Percentiles rank a stretch among this genome's conserved stretches.
phyloP scores from a whole-genome alignment of 129 eudicot genomes.

The Arctium lappa region DNA sequence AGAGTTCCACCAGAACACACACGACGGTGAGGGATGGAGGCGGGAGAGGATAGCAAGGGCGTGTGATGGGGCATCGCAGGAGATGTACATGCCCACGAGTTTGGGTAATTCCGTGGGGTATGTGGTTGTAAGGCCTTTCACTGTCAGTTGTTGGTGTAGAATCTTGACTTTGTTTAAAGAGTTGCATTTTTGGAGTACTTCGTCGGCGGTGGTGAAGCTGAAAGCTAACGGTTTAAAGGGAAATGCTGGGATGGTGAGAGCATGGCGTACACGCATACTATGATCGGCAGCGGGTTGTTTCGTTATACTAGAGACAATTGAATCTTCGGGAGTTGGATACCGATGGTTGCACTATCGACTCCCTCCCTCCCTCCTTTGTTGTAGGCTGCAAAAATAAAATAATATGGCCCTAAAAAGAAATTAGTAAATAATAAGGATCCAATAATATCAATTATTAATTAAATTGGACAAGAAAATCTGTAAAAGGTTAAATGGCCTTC shows the following conservation, averaged over 20 bases:
- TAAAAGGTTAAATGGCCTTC: no score
- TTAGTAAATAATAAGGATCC: not conserved
- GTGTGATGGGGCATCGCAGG: slow-evolving; percentile 29
- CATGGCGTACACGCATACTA: slow-evolving; percentile 14
- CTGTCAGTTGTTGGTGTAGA: slow-evolving; percentile 46
- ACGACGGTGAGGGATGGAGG: slow-evolving; percentile 35
- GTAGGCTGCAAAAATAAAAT: not conserved
- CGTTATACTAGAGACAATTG: not conserved
- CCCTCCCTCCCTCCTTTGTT: not conserved
- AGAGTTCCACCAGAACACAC: slow-evolving; percentile 54
- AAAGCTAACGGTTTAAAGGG: not conserved
- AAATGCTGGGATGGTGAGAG: not conserved
- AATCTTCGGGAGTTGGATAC: not conserved
- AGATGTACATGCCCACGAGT: slow-evolving; percentile 29
- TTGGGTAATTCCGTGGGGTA: slow-evolving; percentile 4
- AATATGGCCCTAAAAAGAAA: not conserved
- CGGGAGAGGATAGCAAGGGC: slow-evolving; percentile 40
- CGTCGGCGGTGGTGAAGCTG: slow-evolving; percentile 4
- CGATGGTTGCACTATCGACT: not conserved
- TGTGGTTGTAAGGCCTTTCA: slow-evolving; percentile 31
- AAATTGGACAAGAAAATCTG: no score
- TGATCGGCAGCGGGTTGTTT: not conserved
- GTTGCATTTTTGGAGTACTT: slow-evolving; percentile 22
- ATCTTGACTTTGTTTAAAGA: slow-evolving; percentile 24
- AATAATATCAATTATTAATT: no score